Conservation (phyloP, 1,284 basidiomycete species). For the Ceratobasidium sp. region DNA sequence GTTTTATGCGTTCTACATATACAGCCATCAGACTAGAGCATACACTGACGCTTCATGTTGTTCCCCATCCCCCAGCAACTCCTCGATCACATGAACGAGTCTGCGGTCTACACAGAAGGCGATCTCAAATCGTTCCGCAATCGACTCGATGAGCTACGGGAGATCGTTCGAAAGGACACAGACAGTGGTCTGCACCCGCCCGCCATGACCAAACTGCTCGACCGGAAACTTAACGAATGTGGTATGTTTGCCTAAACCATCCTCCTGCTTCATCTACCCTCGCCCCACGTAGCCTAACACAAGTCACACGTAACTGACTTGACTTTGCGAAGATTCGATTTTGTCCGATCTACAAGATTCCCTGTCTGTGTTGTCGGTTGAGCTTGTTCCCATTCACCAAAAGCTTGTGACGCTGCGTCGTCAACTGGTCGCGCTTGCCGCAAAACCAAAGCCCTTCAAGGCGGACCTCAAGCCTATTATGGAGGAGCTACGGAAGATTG, state of each 20-base stretch:
- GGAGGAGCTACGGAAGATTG: constrained; percentile 95
- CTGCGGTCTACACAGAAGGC: constrained; percentile 88
- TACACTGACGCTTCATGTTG: constrained; percentile 7
- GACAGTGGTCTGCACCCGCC: constrained; percentile 86
- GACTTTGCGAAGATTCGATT: constrained; percentile 68
- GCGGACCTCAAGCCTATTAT: constrained; percentile 89
- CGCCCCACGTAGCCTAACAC: constrained; percentile 19
- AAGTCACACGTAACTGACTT: constrained; percentile 16
- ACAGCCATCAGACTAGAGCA: background rate
- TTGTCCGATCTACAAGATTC: constrained; percentile 83
- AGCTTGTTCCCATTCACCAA: constrained; percentile 90
- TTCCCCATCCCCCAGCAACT: constrained; percentile 74
- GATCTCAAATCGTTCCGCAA: constrained; percentile 87
- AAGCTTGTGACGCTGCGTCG: constrained; percentile 88
- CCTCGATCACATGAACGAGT: constrained; percentile 92
- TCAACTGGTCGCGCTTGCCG: constrained; percentile 88
- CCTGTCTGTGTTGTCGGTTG: constrained; percentile 83
- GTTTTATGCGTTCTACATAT: background rate
- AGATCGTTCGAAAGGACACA: constrained; percentile 84
- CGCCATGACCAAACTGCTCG: constrained; percentile 89
- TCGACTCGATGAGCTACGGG: constrained; percentile 79
- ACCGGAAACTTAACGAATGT: constrained; percentile 90
- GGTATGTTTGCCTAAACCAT: constrained; percentile 64
- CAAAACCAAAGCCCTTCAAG: constrained; percentile 85
- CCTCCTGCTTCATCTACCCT: constrained; percentile 1